Conservation (phyloP, 331 rosid species). For the Cucumis variabilis region DNA sequence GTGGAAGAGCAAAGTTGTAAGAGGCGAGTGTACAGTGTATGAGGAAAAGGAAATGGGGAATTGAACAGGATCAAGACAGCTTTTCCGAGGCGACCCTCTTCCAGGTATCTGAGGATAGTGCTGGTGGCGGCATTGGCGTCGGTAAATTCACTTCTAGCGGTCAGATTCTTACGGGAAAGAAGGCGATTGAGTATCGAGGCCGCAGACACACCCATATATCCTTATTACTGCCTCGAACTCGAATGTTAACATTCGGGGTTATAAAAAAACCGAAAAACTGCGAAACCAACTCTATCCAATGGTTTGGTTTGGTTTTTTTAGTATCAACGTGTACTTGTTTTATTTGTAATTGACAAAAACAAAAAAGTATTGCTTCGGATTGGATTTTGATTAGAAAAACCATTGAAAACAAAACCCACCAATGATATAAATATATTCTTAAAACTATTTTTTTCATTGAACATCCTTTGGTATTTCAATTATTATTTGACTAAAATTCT, state of each 20-base stretch:
- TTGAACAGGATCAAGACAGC: conserved; percentile 60
- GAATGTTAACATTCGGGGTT: background rate
- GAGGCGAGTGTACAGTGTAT: conserved; percentile 64
- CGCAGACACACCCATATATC: conserved; percentile 41
- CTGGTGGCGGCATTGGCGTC: conserved; percentile 32
- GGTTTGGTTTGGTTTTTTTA: too few species aligned
- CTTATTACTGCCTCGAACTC: background rate
- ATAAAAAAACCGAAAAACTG: too few species aligned
- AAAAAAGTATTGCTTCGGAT: too few species aligned
- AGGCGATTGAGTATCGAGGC: conserved; percentile 48
- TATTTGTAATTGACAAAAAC: too few species aligned
- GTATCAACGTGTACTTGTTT: too few species aligned
- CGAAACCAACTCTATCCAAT: too few species aligned
- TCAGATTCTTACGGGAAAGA: conserved; percentile 39
- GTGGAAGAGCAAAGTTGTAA: conserved; percentile 60
- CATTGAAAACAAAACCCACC: too few species aligned
- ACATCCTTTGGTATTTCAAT: too few species aligned
- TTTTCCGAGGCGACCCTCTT: conserved; percentile 45
- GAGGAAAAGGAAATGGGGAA: conserved; percentile 50
- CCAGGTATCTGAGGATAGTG: conserved; percentile 47
- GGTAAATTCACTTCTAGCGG: conserved; percentile 37
- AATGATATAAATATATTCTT: too few species aligned
- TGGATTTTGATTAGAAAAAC: too few species aligned
- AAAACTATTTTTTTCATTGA: too few species aligned
- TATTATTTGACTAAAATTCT: too few species aligned